Base-by-base conservation (phyloP, 768 basidiomycete species). In the Termitomyces eurrhizus region DNA sequence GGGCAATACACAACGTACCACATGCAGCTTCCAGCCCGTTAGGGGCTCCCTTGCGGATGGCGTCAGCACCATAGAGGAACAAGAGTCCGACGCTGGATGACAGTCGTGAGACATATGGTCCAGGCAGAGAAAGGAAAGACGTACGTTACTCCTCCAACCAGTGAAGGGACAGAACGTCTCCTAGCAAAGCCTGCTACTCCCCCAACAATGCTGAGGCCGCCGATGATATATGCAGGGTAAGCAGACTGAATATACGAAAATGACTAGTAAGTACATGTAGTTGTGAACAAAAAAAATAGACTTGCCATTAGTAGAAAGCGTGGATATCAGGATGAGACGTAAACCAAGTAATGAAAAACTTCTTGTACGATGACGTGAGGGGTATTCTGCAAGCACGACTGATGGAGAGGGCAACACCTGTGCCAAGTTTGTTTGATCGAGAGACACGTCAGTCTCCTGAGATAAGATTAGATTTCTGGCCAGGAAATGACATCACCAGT, bases 11-110 rank as follows among this genome's bases (percentile, higher is more conserved):
- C 33, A n/a, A 67, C 81, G 68, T 69, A 87, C 92, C 92, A 14
- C 93, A 78, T 42, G 92, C 92, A 35, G 80, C 84, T 69, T 93
- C 89, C 57, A 92, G 73, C n/a, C 92, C 90, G 64, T 89, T 86
- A 3, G 83, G 68, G 13, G 84, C 82, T 41, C 90, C 88, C 68
- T 82, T 90, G 62, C 86, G 85, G 64, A 94, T 89, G 68, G 78
- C 79, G 62, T 90, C 83, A 41, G 87, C 92, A 58, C 90, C 88
- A 83, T 86, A 93, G 29, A 92, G 78, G 72, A 90, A 94, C 52
- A 92, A 78, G 18, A 83, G 75, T 61, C 92, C 92, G 50, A 94
- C 90, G 66, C 90, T 92, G 63, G 0, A 21, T 55, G 32, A 42
- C 50, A 33, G 9, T 26, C 33, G 13, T 48, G 14, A 57, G 39